These are phyloP conservation scores for Verruconis gallopava DNA, from an alignment of 2,329 filamentous ascomycete species.

Conservation along the genomic window DNA sequence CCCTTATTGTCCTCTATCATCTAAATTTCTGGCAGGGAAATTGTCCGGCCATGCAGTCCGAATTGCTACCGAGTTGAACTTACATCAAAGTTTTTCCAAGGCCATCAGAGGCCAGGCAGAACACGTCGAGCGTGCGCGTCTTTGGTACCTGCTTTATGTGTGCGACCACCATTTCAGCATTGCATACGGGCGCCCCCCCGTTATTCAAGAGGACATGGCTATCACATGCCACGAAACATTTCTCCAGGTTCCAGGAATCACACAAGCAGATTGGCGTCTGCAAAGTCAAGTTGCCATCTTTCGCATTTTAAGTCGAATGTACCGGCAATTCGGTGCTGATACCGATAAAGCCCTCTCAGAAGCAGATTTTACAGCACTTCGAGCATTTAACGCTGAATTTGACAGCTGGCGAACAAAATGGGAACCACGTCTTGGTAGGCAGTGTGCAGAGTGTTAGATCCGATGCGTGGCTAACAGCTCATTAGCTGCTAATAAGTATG, in stretches of 20 bases:
- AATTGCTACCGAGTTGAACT: constrained; percentile 26
- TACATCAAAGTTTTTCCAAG: constrained; percentile 26
- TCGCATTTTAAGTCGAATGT: constrained; percentile 10
- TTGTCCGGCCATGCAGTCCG: constrained; percentile 19
- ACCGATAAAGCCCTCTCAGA: constrained; percentile 8
- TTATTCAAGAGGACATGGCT: constrained; percentile 22
- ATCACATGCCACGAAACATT: constrained; percentile 20
- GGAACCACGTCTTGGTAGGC: constrained; percentile 10
- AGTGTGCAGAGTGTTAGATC: neutral
- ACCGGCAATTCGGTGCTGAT: constrained; percentile 11
- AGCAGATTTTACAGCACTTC: constrained; percentile 6
- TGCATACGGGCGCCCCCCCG: constrained; percentile 24
- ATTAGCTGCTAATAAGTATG: constrained; percentile 32
- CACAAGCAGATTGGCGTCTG: constrained; percentile 16
- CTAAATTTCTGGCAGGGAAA: constrained; percentile 1
- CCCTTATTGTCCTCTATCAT: neutral
- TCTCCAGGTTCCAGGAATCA: constrained; percentile 20
- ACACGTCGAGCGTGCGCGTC: constrained; percentile 23
- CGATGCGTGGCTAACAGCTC: neutral
- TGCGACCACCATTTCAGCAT: constrained; percentile 29
- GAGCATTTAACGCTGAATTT: constrained; percentile 9
- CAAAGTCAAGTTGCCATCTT: constrained; percentile 13
- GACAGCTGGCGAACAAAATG: constrained; percentile 11
- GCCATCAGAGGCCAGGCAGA: constrained; percentile 20
- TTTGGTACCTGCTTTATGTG: constrained; percentile 28